Evolutionary conservation across 257 asterid species (phyloP).

Genomic region (Osmanthus fragrans): DNA sequence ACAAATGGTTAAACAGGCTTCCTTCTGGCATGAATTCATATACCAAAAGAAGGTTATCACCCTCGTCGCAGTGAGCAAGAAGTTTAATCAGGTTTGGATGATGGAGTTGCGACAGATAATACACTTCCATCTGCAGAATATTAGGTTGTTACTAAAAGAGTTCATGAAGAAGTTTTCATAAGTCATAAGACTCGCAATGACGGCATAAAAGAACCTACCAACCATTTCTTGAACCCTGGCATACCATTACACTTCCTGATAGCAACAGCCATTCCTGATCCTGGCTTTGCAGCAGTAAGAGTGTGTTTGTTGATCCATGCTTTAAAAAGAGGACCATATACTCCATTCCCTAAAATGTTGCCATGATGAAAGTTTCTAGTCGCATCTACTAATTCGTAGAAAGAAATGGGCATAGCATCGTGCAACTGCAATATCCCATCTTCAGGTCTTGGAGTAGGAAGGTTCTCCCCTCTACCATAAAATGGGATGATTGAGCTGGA

Average conservation of each 20-base stretch:
- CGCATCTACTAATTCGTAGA: constrained; percentile 15
- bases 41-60: constrained; percentile 17
- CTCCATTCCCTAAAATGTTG: constrained; percentile 14
- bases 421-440: constrained; percentile 6
- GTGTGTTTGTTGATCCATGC: constrained; percentile 31
- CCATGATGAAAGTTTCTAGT: constrained; percentile 1
- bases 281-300: constrained; percentile 28
- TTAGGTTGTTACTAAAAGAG: background rate
- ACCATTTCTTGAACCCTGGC: constrained; percentile 23
- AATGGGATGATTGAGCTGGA: constrained; percentile 2
- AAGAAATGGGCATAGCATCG: background rate
- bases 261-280: constrained; percentile 26
- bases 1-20: constrained; percentile 26
- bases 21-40: constrained; percentile 31
- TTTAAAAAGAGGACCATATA: constrained; percentile 22
- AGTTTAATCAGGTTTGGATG: constrained; percentile 34
- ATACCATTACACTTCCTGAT: constrained; percentile 17
- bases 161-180: background rate
- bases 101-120: constrained; percentile 23
- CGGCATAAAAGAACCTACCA: constrained; percentile 12
- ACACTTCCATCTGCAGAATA: constrained; percentile 21
- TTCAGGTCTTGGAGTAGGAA: constrained; percentile 15
- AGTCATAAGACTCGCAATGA: background rate
- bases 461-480: background rate
- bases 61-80: constrained; percentile 28